Evolutionary conservation across 768 basidiomycete genomes (phyloP).

Genomic region (Lentinula sp.): DNA sequence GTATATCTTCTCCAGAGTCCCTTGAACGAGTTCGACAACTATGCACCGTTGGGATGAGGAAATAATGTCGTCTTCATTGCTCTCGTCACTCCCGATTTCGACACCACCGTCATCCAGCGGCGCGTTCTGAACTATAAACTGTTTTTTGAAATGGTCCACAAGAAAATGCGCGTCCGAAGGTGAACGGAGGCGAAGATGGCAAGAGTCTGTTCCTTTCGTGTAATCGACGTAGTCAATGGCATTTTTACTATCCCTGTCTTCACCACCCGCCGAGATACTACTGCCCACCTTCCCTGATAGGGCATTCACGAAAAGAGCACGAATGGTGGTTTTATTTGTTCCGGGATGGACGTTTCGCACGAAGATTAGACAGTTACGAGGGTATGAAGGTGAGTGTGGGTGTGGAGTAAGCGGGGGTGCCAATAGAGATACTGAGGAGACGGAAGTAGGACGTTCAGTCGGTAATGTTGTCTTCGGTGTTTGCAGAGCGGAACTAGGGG

Average conservation of each 20-base stretch:
- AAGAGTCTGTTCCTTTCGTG: constrained; percentile 70
- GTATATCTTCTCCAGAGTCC: constrained; percentile 63
- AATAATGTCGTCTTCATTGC: neutral
- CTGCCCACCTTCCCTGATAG: constrained; percentile 23
- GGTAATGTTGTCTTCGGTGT: neutral
- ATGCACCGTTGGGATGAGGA: constrained; percentile 21
- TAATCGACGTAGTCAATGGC: constrained; percentile 78
- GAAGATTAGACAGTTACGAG: constrained; percentile 63
- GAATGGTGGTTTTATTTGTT: constrained; percentile 80
- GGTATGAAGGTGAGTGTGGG: constrained; percentile 17
- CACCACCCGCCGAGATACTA: neutral
- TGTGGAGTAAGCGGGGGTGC: neutral
- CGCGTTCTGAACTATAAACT: constrained; percentile 32
- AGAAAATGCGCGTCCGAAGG: constrained; percentile 40
- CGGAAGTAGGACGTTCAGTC: neutral
- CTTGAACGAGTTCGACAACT: constrained; percentile 49
- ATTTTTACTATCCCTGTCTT: constrained; percentile 5
- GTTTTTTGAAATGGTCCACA: constrained; percentile 34
- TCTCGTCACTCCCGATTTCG: no score
- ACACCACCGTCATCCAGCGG: constrained; percentile 52
- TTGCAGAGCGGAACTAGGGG: neutral
- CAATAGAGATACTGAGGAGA: no score
- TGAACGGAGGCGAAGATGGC: constrained; percentile 62
- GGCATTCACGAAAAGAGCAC: constrained; percentile 40
- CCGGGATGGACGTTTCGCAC: constrained; percentile 64